A percentile compares a stretch with the other conserved stretches of the same genome.
Evolutionary conservation across 768 basidiomycete genomes (phyloP).

Genomic region (Termitomyces sp.): DNA sequence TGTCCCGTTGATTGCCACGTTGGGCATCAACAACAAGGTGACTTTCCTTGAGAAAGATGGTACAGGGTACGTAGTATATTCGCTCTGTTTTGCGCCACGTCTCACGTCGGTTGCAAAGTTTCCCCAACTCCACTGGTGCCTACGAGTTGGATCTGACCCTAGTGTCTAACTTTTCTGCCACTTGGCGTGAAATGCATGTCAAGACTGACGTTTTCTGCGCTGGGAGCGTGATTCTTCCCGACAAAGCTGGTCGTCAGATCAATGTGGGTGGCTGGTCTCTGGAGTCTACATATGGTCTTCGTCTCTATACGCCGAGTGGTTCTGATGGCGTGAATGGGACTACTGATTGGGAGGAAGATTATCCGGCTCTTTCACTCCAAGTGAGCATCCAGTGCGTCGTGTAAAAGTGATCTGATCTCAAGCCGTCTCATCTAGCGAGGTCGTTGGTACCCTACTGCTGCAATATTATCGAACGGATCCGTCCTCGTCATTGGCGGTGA

Average conservation of each 20-base stretch:
- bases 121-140: slow-evolving; percentile 66
- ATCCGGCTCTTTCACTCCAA: slow-evolving; percentile 54
- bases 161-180: slow-evolving; percentile 39
- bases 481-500: slow-evolving; percentile 76
- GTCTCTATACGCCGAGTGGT: slow-evolving; percentile 72
- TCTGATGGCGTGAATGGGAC: slow-evolving; percentile 65
- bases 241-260: slow-evolving; percentile 63
- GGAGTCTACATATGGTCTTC: slow-evolving; percentile 67
- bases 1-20: slow-evolving; percentile 69
- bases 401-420: background rate
- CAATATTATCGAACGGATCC: slow-evolving; percentile 70
- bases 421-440: slow-evolving; percentile 37
- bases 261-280: slow-evolving; percentile 72
- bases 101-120: slow-evolving; percentile 26
- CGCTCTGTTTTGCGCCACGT: background rate
- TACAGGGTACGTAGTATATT: slow-evolving; percentile 40
- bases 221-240: slow-evolving; percentile 68
- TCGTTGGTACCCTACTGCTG: slow-evolving; percentile 71
- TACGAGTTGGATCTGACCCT: slow-evolving; percentile 73
- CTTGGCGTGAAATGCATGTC: slow-evolving; percentile 78
- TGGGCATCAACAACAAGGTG: slow-evolving; percentile 81
- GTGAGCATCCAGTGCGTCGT: slow-evolving; percentile 27
- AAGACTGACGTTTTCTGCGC: slow-evolving; percentile 81
- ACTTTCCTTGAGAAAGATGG: slow-evolving; percentile 75
- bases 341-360: slow-evolving; percentile 79